These are phyloP conservation scores for Trichosporon ovoides DNA, from an alignment of 1,284 basidiomycete species.

Conservation along the genomic window DNA sequence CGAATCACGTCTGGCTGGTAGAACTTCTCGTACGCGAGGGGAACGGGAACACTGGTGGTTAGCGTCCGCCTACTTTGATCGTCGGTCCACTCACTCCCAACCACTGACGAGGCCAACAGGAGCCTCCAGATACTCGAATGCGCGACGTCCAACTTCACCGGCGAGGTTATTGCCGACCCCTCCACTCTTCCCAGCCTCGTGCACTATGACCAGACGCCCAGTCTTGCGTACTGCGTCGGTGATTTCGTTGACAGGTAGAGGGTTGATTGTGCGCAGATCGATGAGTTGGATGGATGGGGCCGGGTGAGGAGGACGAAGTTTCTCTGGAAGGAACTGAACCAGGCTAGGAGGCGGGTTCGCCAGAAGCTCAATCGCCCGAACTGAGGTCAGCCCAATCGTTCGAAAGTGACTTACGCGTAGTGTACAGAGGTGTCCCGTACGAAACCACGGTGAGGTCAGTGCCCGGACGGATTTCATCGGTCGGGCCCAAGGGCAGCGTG, in stretches of 20 bases:
- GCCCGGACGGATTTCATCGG: constrained; percentile 69
- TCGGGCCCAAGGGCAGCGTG: constrained; percentile 68
- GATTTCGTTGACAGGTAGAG: constrained; percentile 78
- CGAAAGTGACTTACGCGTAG: constrained; percentile 62
- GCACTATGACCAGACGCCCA: constrained; percentile 78
- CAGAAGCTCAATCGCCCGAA: constrained; percentile 41
- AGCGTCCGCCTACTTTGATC: neutral
- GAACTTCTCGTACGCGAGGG: constrained; percentile 82
- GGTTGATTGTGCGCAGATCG: constrained; percentile 81
- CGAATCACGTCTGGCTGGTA: constrained; percentile 79
- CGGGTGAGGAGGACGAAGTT: constrained; percentile 60
- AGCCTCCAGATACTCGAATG: constrained; percentile 79
- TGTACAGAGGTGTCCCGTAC: constrained; percentile 88
- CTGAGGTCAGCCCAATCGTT: constrained; percentile 18
- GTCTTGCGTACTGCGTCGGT: constrained; percentile 76
- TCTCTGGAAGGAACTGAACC: constrained; percentile 62
- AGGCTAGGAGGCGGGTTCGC: constrained; percentile 60
- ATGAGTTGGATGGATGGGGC: constrained; percentile 67
- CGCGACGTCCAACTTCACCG: constrained; percentile 76
- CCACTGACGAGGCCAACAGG: constrained; percentile 79
- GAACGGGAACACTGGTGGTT: constrained; percentile 62
- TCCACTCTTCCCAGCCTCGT: constrained; percentile 78
- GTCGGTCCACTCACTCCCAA: constrained; percentile 72
- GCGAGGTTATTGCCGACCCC: constrained; percentile 83
- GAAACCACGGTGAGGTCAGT: constrained; percentile 79